phyloP scores from a whole-genome alignment of 1,284 basidiomycete species.

The Microstroma glucosiphilum region DNA sequence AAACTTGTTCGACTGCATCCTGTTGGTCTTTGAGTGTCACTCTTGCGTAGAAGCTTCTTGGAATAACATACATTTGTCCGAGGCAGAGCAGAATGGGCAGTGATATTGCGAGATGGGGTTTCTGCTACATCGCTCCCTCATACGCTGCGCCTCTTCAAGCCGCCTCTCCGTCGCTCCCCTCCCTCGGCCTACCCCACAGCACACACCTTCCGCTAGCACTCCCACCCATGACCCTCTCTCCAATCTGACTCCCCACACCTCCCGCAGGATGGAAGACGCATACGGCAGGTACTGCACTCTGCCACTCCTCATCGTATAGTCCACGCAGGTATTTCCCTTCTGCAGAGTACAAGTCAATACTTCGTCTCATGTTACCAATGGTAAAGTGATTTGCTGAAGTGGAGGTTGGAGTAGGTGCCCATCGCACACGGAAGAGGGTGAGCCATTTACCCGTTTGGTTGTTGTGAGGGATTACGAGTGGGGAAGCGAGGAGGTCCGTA shows the following conservation, averaged over 20 bases:
- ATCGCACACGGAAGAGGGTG: slow-evolving; percentile 44
- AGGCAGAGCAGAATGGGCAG: too few relatives aligned
- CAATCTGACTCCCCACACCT: neutral
- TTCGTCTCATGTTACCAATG: slow-evolving; percentile 44
- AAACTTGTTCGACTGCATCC: slow-evolving; percentile 5
- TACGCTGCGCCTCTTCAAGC: too few relatives aligned
- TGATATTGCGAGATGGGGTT: too few relatives aligned
- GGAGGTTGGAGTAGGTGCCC: slow-evolving; percentile 8
- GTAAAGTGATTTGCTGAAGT: slow-evolving; percentile 7
- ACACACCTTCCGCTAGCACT: slow-evolving; percentile 13
- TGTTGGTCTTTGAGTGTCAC: too few relatives aligned
- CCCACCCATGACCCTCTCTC: slow-evolving; percentile 6
- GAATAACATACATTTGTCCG: too few relatives aligned
- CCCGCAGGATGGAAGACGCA: slow-evolving; percentile 37
- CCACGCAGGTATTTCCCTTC: slow-evolving; percentile 34
- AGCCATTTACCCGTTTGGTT: slow-evolving; percentile 50
- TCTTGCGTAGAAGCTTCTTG: too few relatives aligned
- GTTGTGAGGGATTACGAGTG: slow-evolving; percentile 37
- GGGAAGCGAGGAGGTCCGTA: slow-evolving; percentile 24
- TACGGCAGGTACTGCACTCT: slow-evolving; percentile 47
- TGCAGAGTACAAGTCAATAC: slow-evolving; percentile 38
- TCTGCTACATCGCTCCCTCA: too few relatives aligned
- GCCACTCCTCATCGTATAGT: slow-evolving; percentile 40
- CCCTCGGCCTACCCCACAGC: slow-evolving; percentile 11
- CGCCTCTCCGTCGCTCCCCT: neutral